Evolutionary conservation across 495 filamentous ascomycete species (phyloP), one percentile per base, ranked within the genome.

Genomic region (Antarctomyces pellizariae): DNA sequence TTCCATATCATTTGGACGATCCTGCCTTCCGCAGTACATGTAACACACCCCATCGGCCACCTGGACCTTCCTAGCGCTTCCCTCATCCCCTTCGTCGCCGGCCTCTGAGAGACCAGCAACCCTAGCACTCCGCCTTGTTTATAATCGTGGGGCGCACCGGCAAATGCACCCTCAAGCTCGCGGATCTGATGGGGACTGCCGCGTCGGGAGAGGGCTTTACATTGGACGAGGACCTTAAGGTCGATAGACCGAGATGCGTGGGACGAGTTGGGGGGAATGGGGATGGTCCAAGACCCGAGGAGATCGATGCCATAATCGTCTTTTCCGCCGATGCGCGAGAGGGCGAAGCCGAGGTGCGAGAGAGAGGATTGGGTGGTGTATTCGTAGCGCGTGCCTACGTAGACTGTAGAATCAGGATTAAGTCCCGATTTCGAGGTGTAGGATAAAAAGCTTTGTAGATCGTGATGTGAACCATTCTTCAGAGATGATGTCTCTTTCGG

Each of bases 231-330:
- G 1, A 79, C 64, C 26, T 59, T 62, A 3, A 86, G 31, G n/a
- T n/a, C n/a, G n/a, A n/a, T n/a, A n/a, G n/a, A n/a, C n/a, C n/a
- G n/a, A n/a, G n/a, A n/a, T n/a, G n/a, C n/a, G n/a, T n/a, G n/a
- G n/a, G n/a, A n/a, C 0, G 65, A 57, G 26, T 47, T 27, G 42
- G 37, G 23, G 33, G 41, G 19, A 3, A 54, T 49, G 6, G 70
- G 67, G 4, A 79, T 46, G 7, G 54, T 47, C 84, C 84, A 95
- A 10, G 64, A 64, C 13, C 82, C 83, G 2, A 79, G 50, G 0
- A 93, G 61, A 45, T 95, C 84, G 41, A 90, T 75, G 17, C 84
- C 84, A 26, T 50, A 54, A 48, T 95, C 83, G 9, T 62, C 63
- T 15, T 52, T 54, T 19, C 75, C 73, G 36, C 86, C 86, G 9